phyloP scores from a whole-genome alignment of 306 rosid genomes.

The Castanea crenata region DNA sequence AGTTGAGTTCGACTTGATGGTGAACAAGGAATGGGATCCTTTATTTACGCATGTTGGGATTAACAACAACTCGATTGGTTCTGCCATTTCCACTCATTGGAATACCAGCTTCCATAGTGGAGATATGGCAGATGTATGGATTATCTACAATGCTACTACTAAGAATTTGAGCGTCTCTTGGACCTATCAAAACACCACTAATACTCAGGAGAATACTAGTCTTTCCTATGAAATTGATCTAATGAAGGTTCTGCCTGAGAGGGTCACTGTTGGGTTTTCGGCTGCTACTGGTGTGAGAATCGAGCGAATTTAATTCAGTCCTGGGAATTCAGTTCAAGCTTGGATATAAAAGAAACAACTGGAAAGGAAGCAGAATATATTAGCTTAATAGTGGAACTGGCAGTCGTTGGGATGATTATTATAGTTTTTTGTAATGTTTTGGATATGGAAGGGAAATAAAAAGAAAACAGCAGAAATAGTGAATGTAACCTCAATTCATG shows the following conservation, averaged over 20 bases:
- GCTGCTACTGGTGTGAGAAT: not conserved
- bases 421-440: not conserved
- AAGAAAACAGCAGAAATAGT: not conserved
- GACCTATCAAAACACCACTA: not conserved
- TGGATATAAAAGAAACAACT: not conserved
- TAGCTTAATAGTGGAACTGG: not conserved
- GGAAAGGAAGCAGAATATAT: not conserved
- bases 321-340: constrained; percentile 15
- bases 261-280: constrained; percentile 1
- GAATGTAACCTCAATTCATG: not conserved
- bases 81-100: not conserved
- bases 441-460: not conserved
- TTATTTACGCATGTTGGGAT: not conserved
- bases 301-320: not conserved
- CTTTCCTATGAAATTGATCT: constrained; percentile 3
- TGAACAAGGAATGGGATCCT: not conserved
- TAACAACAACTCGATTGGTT: not conserved
- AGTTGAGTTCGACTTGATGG: not conserved
- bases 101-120: constrained; percentile 16
- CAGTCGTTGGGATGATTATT: not conserved
- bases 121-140: not conserved
- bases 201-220: not conserved
- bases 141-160: not conserved
- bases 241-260: constrained; percentile 1
- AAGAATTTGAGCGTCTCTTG: constrained; percentile 13